Evolutionary conservation across 2,329 filamentous ascomycete species (phyloP).

Genomic region (Colletotrichum costaricense): DNA sequence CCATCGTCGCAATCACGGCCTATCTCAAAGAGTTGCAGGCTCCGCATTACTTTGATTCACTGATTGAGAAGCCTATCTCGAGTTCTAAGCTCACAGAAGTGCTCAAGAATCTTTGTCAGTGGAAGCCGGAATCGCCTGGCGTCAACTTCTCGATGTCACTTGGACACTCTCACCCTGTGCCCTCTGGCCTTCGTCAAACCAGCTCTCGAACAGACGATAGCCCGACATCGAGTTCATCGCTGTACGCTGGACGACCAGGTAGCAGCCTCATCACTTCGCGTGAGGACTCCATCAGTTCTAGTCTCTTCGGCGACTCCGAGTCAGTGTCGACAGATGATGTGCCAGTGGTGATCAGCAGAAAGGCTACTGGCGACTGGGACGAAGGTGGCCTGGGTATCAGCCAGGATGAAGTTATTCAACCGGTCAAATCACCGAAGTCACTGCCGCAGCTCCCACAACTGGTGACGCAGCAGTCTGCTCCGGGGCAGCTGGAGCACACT

Average conservation of each 20-base stretch:
- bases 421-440: slow-evolving; percentile 51
- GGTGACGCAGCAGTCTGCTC: slow-evolving; percentile 72
- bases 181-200: slow-evolving; percentile 74
- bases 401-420: slow-evolving; percentile 62
- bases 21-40: slow-evolving; percentile 98
- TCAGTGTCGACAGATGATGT: slow-evolving; percentile 82
- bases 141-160: slow-evolving; percentile 54
- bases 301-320: slow-evolving; percentile 88
- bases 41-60: slow-evolving; percentile 92
- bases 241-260: slow-evolving; percentile 75
- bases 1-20: slow-evolving; percentile 95
- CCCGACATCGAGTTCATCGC: slow-evolving; percentile 82
- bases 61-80: slow-evolving; percentile 97
- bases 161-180: slow-evolving; percentile 67
- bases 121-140: slow-evolving; percentile 79
- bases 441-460: slow-evolving; percentile 68
- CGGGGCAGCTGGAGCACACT: slow-evolving; percentile 67
- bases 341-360: slow-evolving; percentile 79
- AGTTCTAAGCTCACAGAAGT: slow-evolving; percentile 91
- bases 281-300: slow-evolving; percentile 89
- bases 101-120: slow-evolving; percentile 88
- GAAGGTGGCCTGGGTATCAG: slow-evolving; percentile 84
- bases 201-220: slow-evolving; percentile 79
- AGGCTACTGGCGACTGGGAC: slow-evolving; percentile 81
- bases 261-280: slow-evolving; percentile 83